These are phyloP conservation scores for Pseudocercospora vitis DNA, from an alignment of 2,329 filamentous ascomycete genomes.

Conservation along the genomic window DNA sequence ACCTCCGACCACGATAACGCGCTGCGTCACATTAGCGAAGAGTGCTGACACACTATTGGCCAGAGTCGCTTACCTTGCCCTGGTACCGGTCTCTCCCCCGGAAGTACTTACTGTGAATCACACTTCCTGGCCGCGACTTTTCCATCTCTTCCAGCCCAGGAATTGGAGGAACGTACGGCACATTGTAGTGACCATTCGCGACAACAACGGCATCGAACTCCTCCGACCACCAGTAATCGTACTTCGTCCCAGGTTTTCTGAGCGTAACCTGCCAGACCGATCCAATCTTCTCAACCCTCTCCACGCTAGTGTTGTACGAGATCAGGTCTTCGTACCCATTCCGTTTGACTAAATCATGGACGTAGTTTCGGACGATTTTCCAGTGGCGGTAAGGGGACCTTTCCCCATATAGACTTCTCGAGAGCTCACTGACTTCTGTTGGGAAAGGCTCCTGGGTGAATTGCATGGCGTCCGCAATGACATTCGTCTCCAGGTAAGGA, in stretches of 20 bases:
- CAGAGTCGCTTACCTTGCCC: slow-evolving; percentile 40
- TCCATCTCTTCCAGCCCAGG: slow-evolving; percentile 53
- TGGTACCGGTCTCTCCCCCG: slow-evolving; percentile 49
- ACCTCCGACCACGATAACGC: slow-evolving; percentile 62
- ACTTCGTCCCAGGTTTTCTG: slow-evolving; percentile 16
- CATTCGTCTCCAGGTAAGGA: slow-evolving; percentile 65
- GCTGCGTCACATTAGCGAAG: slow-evolving; percentile 27
- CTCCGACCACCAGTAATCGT: slow-evolving; percentile 64
- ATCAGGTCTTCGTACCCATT: slow-evolving; percentile 56
- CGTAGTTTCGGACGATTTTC: slow-evolving; percentile 56
- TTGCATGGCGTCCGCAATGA: slow-evolving; percentile 60
- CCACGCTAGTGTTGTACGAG: slow-evolving; percentile 61
- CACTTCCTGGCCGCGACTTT: slow-evolving; percentile 48
- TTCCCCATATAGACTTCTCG: slow-evolving; percentile 53
- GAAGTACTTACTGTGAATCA: slow-evolving; percentile 58
- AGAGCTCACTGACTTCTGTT: slow-evolving; percentile 42
- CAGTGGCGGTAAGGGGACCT: slow-evolving; percentile 64
- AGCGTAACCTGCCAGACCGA: slow-evolving; percentile 23
- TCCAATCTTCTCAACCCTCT: slow-evolving; percentile 53
- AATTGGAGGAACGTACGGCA: slow-evolving; percentile 57
- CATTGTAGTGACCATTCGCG: slow-evolving; percentile 61
- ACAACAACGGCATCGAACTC: slow-evolving; percentile 62
- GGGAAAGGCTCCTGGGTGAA: slow-evolving; percentile 60
- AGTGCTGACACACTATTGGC: not conserved
- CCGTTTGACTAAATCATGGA: slow-evolving; percentile 54